These are phyloP conservation scores for Aspergillus candidus DNA, from an alignment of 2,329 filamentous ascomycete genomes.

Conservation along the genomic window DNA sequence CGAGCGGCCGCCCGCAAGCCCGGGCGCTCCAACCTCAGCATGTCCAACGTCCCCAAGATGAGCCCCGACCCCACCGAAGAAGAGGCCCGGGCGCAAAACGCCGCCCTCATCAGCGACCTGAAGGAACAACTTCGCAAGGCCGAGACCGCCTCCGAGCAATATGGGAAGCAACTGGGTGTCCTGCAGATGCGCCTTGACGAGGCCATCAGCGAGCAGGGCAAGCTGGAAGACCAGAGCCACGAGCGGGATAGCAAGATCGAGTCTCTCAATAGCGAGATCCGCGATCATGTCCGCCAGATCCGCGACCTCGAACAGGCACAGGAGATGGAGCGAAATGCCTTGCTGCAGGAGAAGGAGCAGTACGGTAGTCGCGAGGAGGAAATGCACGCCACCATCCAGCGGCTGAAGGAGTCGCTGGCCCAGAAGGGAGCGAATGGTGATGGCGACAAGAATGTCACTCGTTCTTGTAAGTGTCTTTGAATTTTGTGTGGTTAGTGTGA, in stretches of 20 bases:
- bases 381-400: constrained; percentile 81
- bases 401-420: constrained; percentile 81
- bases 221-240: constrained; percentile 80
- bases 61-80: constrained; percentile 54
- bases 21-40: constrained; percentile 38
- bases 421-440: constrained; percentile 58
- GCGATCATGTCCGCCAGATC: constrained; percentile 73
- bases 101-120: constrained; percentile 74
- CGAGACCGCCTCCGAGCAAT: constrained; percentile 69
- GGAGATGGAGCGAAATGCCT: constrained; percentile 78
- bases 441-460: constrained; percentile 46
- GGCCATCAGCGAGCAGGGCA: constrained; percentile 71
- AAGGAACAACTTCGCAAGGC: constrained; percentile 76
- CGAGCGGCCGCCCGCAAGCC: constrained; percentile 63
- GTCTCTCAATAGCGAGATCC: constrained; percentile 73
- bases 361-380: constrained; percentile 79
- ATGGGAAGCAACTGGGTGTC: constrained; percentile 76
- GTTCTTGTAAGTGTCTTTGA: constrained; percentile 42
- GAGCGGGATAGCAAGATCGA: constrained; percentile 82
- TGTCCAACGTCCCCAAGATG: constrained; percentile 40
- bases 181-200: constrained; percentile 84
- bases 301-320: constrained; percentile 90
- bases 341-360: constrained; percentile 88
- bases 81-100: constrained; percentile 71
- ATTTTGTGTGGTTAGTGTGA: neutral